Percentiles rank a stretch among this genome's conserved stretches.
These are phyloP conservation scores for Inosperma sp. DNA, from an alignment of 768 basidiomycete genomes.

Conservation along the genomic window DNA sequence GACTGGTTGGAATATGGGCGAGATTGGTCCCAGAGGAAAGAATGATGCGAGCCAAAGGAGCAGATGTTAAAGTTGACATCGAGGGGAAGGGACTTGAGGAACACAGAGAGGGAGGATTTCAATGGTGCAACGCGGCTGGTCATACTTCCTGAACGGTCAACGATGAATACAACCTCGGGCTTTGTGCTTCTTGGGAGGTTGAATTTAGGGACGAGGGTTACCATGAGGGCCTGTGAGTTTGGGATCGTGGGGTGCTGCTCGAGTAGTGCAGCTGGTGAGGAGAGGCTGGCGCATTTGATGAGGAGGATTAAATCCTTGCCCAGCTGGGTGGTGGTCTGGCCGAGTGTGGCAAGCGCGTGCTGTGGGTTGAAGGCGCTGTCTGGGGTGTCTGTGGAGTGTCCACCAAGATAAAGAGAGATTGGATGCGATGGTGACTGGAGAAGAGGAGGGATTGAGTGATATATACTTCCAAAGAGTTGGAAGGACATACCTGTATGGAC, in stretches of 20 bases:
- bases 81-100: constrained; percentile 1
- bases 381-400: background rate
- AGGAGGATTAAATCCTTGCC: constrained; percentile 4
- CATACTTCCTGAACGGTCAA: constrained; percentile 5
- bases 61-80: constrained; percentile 5
- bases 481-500: too few relatives aligned
- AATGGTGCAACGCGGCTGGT: background rate
- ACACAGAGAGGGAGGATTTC: constrained; percentile 1
- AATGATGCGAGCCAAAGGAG: background rate
- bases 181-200: background rate
- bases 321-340: background rate
- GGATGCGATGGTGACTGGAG: constrained; percentile 3
- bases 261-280: background rate
- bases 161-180: constrained; percentile 3
- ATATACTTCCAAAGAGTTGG: too few relatives aligned
- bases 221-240: constrained; percentile 1
- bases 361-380: background rate
- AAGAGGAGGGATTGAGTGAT: too few relatives aligned
- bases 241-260: background rate
- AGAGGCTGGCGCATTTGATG: background rate
- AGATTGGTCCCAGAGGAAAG: constrained; percentile 4
- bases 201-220: constrained; percentile 1
- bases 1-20: constrained; percentile 1
- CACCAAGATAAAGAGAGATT: background rate
- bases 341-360: background rate